Evolutionary conservation across 2,329 filamentous ascomycete genomes (phyloP).

Genomic region (Neofusicoccum parvum): DNA sequence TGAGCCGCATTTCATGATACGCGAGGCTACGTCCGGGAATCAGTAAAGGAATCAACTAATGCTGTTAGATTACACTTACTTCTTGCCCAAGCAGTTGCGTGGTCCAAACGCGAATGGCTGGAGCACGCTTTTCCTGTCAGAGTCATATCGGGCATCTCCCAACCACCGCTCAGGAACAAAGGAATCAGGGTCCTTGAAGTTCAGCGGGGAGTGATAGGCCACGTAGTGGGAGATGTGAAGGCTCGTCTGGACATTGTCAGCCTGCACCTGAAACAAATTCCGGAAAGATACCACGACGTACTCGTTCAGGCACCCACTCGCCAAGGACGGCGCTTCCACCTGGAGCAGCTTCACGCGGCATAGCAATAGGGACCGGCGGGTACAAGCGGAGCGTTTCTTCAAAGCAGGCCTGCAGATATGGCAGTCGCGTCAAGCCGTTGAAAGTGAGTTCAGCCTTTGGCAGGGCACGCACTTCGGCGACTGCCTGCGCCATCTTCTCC

Average conservation of each 20-base stretch:
- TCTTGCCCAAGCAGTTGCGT: slow-evolving; percentile 41
- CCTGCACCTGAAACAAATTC: too few relatives aligned
- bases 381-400: too few relatives aligned
- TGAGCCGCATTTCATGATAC: slow-evolving; percentile 45
- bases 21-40: slow-evolving; percentile 29
- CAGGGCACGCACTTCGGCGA: not conserved
- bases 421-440: too few relatives aligned
- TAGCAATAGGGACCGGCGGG: too few relatives aligned
- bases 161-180: slow-evolving; percentile 49
- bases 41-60: not conserved
- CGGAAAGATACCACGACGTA: too few relatives aligned
- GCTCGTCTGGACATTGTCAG: slow-evolving; percentile 15
- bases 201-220: slow-evolving; percentile 22
- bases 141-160: slow-evolving; percentile 26
- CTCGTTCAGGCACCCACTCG: too few relatives aligned
- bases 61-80: slow-evolving; percentile 30
- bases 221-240: slow-evolving; percentile 16
- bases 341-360: too few relatives aligned
- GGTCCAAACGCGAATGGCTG: slow-evolving; percentile 50
- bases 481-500: not conserved
- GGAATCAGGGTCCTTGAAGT: slow-evolving; percentile 38
- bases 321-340: too few relatives aligned
- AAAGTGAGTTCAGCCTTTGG: too few relatives aligned
- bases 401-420: too few relatives aligned
- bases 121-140: slow-evolving; percentile 37